phyloP scores from a whole-genome alignment of 2,329 filamentous ascomycete genomes.

The Rosellinia necatrix region DNA sequence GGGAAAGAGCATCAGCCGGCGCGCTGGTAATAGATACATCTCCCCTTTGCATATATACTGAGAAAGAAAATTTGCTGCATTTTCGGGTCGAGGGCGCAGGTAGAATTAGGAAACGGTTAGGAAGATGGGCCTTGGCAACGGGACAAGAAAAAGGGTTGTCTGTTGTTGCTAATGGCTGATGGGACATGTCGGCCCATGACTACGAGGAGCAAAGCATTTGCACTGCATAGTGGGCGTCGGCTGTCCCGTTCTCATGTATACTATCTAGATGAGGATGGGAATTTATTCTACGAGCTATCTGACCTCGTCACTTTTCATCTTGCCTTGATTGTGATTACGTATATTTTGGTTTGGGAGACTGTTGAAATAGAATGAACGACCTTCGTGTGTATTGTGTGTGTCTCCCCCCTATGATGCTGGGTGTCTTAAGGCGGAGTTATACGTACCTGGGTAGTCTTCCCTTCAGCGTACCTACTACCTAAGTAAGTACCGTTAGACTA shows the following conservation, averaged over 20 bases:
- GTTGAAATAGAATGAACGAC: too few species aligned
- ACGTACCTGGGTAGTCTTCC: too few species aligned
- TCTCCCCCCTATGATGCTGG: too few species aligned
- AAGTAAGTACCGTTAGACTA: too few species aligned
- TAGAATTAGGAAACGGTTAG: slow-evolving; percentile 10
- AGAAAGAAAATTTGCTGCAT: slow-evolving; percentile 27
- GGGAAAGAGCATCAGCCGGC: slow-evolving; percentile 34
- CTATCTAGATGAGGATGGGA: slow-evolving; percentile 10
- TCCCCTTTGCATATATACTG: slow-evolving; percentile 52
- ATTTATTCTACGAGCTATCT: not conserved
- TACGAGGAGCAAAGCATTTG: not conserved
- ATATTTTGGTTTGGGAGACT: too few species aligned
- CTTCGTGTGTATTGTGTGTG: too few species aligned
- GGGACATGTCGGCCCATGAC: slow-evolving; percentile 1
- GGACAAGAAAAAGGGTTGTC: slow-evolving; percentile 11
- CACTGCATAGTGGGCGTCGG: not conserved
- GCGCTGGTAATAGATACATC: slow-evolving; percentile 51
- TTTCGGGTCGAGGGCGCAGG: slow-evolving; percentile 21
- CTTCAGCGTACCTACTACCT: too few species aligned
- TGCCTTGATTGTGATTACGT: too few species aligned
- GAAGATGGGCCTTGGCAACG: slow-evolving; percentile 14
- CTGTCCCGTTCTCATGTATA: slow-evolving; percentile 12
- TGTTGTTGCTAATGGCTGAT: slow-evolving; percentile 11
- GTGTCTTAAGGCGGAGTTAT: too few species aligned
- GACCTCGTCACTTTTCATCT: not conserved